Conservation (phyloP, 176 grass and related monocot species). For the Chloris gayana region DNA sequence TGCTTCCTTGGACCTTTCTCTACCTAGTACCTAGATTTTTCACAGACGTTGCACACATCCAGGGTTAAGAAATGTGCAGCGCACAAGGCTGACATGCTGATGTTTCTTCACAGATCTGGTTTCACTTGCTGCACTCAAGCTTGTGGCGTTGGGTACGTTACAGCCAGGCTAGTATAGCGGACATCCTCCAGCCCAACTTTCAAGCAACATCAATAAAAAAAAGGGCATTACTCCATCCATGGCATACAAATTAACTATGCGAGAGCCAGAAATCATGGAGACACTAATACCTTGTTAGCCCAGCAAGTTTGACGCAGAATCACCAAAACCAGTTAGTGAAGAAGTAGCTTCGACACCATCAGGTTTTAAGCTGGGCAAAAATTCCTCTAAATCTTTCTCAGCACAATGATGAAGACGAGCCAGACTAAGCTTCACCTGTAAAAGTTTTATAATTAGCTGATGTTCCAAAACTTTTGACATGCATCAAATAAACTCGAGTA, state of each 20-base stretch:
- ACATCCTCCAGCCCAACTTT: conserved; percentile 80
- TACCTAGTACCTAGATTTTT: conserved; percentile 24
- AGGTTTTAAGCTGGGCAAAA: conserved; percentile 38
- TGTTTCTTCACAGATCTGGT: conserved; percentile 56
- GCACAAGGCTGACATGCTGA: conserved; percentile 48
- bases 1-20: background rate
- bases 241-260: background rate
- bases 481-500: conserved; percentile 7
- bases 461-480: conserved; percentile 15
- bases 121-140: conserved; percentile 43
- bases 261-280: background rate
- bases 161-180: conserved; percentile 29
- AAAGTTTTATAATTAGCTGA: conserved; percentile 10
- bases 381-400: conserved; percentile 80
- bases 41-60: conserved; percentile 46
- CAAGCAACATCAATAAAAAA: conserved; percentile 42
- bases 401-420: conserved; percentile 93
- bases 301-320: conserved; percentile 75
- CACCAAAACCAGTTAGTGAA: conserved; percentile 46
- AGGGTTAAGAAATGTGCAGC: conserved; percentile 62
- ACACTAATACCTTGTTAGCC: conserved; percentile 74
- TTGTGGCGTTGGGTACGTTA: conserved; percentile 37
- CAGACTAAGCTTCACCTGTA: conserved; percentile 92
- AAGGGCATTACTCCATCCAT: background rate
- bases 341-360: conserved; percentile 22